phyloP scores from a whole-genome alignment of 2,329 filamentous ascomycete genomes.

The Volutella citrinella region DNA sequence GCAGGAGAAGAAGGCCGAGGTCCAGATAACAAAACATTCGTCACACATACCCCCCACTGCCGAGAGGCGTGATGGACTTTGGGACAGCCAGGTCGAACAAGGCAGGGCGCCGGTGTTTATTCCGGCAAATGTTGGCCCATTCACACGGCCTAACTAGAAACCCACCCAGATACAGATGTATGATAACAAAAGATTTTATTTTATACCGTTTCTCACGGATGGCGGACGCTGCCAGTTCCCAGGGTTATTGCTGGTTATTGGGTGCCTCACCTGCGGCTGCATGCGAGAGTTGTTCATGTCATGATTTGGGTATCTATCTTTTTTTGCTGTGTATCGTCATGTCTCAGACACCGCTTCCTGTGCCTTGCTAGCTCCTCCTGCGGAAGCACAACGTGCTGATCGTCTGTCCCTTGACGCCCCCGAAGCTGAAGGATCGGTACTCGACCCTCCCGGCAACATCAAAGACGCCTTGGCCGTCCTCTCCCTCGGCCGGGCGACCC shows the following conservation, averaged over 20 bases:
- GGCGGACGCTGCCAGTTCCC: no score
- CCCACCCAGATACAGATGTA: slow-evolving; percentile 23
- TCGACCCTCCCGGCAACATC: slow-evolving; percentile 65
- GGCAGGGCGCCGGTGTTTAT: slow-evolving; percentile 7
- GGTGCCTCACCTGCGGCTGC: no score
- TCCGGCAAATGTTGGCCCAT: slow-evolving; percentile 10
- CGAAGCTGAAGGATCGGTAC: slow-evolving; percentile 87
- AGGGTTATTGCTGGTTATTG: no score
- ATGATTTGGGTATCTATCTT: slow-evolving; percentile 18
- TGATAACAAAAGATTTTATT: slow-evolving; percentile 21
- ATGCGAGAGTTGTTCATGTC: no score
- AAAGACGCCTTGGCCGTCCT: slow-evolving; percentile 50
- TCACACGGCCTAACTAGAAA: slow-evolving; percentile 15
- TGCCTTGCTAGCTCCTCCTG: no score
- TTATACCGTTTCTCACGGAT: no score
- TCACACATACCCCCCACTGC: no score
- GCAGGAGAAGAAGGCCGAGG: no score
- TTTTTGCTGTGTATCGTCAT: slow-evolving; percentile 1
- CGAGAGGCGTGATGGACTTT: no score
- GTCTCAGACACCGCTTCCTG: slow-evolving; percentile 4
- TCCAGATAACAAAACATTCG: no score
- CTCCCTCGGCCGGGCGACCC: slow-evolving; percentile 11
- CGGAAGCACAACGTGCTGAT: slow-evolving; percentile 85
- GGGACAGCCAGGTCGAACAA: slow-evolving; percentile 9
- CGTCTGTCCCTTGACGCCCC: slow-evolving; percentile 81